These are phyloP conservation scores for Penicillium hesseltinei DNA, from an alignment of 2,329 filamentous ascomycete genomes.

Conservation along the genomic window DNA sequence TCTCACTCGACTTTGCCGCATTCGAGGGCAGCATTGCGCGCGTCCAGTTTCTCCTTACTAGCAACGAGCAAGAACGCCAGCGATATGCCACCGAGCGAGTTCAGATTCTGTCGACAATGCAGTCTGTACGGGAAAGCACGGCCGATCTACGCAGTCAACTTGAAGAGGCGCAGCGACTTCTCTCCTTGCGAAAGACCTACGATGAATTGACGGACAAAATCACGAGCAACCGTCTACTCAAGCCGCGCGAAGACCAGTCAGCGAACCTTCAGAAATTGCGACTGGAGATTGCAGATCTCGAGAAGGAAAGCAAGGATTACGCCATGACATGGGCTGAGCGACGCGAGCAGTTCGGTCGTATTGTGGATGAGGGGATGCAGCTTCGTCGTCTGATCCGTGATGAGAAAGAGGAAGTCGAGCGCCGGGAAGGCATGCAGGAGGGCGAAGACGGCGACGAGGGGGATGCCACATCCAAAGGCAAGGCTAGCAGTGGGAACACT, in stretches of 20 bases:
- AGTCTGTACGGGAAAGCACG: conserved; percentile 74
- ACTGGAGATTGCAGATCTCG: conserved; percentile 82
- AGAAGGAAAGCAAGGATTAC: conserved; percentile 79
- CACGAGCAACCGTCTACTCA: conserved; percentile 73
- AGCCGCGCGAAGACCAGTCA: conserved; percentile 79
- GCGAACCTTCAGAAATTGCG: conserved; percentile 76
- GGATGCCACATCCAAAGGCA: conserved; percentile 50
- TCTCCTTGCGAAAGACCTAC: conserved; percentile 78
- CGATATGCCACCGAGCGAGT: conserved; percentile 79
- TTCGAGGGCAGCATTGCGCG: conserved; percentile 84
- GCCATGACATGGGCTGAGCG: conserved; percentile 80
- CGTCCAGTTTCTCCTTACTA: conserved; percentile 80
- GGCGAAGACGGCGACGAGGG: conserved; percentile 58
- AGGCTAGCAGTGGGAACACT: conserved; percentile 49
- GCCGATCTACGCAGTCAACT: conserved; percentile 69
- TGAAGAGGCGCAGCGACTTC: conserved; percentile 69
- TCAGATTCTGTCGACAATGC: conserved; percentile 74
- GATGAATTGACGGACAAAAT: conserved; percentile 87
- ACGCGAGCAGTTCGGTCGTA: conserved; percentile 78
- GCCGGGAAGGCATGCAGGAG: conserved; percentile 75
- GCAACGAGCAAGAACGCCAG: conserved; percentile 78
- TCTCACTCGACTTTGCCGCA: conserved; percentile 82
- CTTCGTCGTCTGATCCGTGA: conserved; percentile 83
- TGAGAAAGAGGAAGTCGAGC: conserved; percentile 91
- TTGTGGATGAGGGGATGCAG: conserved; percentile 88